phyloP scores from a whole-genome alignment of 2,329 filamentous ascomycete genomes.

The Fusarium sp. region DNA sequence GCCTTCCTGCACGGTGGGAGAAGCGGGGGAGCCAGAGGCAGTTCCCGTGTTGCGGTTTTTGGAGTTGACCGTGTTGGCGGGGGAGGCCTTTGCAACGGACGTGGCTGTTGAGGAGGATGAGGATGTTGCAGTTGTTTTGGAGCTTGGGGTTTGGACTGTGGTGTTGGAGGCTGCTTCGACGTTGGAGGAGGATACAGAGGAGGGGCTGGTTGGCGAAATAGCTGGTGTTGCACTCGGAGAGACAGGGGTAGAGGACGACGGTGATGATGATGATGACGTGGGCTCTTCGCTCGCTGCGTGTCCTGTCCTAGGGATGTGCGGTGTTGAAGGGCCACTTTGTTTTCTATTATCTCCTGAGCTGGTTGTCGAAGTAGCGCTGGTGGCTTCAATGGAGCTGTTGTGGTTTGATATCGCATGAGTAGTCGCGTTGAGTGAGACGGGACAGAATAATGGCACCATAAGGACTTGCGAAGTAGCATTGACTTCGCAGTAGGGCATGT shows the following conservation, averaged over 20 bases:
- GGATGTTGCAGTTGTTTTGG: slow-evolving; percentile 22
- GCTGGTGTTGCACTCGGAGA: slow-evolving; percentile 31
- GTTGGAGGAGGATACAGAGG: slow-evolving; percentile 29
- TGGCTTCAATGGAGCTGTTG: slow-evolving; percentile 11
- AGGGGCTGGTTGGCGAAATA: slow-evolving; percentile 33
- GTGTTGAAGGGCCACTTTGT: slow-evolving; percentile 21
- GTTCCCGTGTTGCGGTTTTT: slow-evolving; percentile 49
- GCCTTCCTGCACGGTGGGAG: slow-evolving; percentile 91
- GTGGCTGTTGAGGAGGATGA: slow-evolving; percentile 13
- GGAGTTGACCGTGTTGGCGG: slow-evolving; percentile 27
- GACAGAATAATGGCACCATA: slow-evolving; percentile 24
- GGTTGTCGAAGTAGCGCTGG: slow-evolving; percentile 1
- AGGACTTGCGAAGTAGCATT: slow-evolving; percentile 14
- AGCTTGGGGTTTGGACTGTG: slow-evolving; percentile 21
- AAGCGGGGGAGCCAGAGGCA: slow-evolving; percentile 48
- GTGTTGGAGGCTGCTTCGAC: slow-evolving; percentile 15
- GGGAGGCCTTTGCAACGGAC: slow-evolving; percentile 27
- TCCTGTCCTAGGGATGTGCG: slow-evolving; percentile 20
- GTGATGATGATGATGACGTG: slow-evolving; percentile 27
- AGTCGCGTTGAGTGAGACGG: slow-evolving; percentile 14
- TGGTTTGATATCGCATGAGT: neutral
- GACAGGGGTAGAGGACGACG: slow-evolving; percentile 12
- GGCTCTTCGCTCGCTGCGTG: slow-evolving; percentile 19
- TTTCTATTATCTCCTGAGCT: slow-evolving; percentile 19
- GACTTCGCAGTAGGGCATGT: slow-evolving; percentile 20